Evolutionary conservation across 2,329 filamentous ascomycete genomes (phyloP).

Genomic region (Raffaelea ambrosiae): DNA sequence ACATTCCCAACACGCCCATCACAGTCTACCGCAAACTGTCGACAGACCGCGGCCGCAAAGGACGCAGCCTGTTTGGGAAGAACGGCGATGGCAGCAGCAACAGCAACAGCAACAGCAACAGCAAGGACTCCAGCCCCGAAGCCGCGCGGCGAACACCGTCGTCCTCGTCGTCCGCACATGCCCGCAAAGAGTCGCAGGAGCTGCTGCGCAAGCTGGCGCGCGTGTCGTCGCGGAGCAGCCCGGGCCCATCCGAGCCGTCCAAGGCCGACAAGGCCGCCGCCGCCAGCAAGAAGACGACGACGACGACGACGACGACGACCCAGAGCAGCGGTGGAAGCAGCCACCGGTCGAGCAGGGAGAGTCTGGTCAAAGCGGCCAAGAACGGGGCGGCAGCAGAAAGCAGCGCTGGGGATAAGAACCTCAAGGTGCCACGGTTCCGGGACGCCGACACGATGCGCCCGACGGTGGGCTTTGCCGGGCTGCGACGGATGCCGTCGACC

Average conservation of each 20-base stretch:
- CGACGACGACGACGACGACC: background rate
- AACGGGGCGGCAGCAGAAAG: background rate
- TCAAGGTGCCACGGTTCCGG: slow-evolving; percentile 4
- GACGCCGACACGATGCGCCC: slow-evolving; percentile 14
- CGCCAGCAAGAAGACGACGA: background rate
- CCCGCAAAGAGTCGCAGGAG: slow-evolving; percentile 35
- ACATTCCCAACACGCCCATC: slow-evolving; percentile 29
- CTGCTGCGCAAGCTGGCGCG: slow-evolving; percentile 40
- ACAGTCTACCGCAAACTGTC: slow-evolving; percentile 24
- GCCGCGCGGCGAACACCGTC: background rate
- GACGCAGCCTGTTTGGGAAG: background rate
- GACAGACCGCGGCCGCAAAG: slow-evolving; percentile 5
- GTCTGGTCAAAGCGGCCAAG: background rate
- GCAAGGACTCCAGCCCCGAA: background rate
- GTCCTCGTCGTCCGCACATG: slow-evolving; percentile 11
- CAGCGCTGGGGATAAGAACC: background rate
- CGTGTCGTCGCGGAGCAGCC: slow-evolving; percentile 15
- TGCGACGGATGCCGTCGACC: slow-evolving; percentile 32
- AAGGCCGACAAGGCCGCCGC: slow-evolving; percentile 4
- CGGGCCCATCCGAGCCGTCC: background rate
- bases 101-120: slow-evolving; percentile 5
- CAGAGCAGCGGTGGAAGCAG: background rate
- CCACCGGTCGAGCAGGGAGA: slow-evolving; percentile 2
- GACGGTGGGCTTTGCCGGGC: slow-evolving; percentile 37
- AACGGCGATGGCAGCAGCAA: background rate